These are phyloP conservation scores for Flaveria trinervia DNA, from an alignment of 129 eudicot species.

Conservation along the genomic window DNA sequence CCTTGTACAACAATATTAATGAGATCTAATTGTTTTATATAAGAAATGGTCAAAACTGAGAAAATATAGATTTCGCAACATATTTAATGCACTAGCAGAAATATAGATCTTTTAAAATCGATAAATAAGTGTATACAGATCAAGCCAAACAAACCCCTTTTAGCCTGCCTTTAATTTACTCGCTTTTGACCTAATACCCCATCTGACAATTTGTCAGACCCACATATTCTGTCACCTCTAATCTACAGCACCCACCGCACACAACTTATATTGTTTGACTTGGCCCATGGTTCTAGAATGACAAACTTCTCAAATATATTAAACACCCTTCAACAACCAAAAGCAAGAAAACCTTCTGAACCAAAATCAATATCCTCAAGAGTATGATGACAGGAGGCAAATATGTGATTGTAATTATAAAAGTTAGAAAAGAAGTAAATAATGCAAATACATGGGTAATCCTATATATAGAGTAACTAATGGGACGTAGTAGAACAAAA, in stretches of 20 bases:
- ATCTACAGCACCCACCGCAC: neutral
- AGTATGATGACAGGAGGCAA: conserved; percentile 1
- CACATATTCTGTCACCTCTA: too few species aligned
- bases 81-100: neutral
- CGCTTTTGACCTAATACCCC: neutral
- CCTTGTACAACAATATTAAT: conserved; percentile 43
- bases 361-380: neutral
- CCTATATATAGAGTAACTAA: neutral
- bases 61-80: neutral
- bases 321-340: neutral
- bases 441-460: neutral
- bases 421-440: neutral
- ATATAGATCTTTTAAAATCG: neutral
- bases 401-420: neutral
- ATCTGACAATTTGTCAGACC: neutral
- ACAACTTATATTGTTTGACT: neutral
- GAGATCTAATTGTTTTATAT: neutral
- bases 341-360: neutral
- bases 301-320: neutral
- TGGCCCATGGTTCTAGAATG: neutral
- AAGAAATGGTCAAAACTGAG: neutral
- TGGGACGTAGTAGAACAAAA: neutral
- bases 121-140: neutral
- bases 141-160: neutral
- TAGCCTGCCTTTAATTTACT: neutral